Evolutionary conservation across 2,329 filamentous ascomycete genomes (phyloP).

Genomic region (Claviceps arundinis): DNA sequence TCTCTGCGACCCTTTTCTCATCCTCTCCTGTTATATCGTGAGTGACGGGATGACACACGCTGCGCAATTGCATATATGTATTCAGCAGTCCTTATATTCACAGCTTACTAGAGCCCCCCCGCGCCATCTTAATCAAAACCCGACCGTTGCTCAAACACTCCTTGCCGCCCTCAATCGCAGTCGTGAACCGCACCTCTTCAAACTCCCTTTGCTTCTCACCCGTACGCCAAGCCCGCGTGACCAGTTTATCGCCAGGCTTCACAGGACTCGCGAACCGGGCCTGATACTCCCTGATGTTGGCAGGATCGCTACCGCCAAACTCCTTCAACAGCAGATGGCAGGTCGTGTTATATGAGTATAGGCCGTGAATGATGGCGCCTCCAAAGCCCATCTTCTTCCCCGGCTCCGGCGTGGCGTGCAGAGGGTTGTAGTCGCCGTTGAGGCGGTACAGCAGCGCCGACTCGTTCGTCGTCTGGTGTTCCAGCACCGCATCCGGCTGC

Average conservation of each 20-base stretch:
- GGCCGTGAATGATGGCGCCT: constrained; percentile 76
- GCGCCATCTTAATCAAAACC: constrained; percentile 57
- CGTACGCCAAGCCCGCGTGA: constrained; percentile 69
- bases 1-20: too few species aligned
- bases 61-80: too few species aligned
- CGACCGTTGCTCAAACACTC: constrained; percentile 78
- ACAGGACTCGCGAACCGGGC: constrained; percentile 79
- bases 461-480: constrained; percentile 57
- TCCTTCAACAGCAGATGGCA: constrained; percentile 59
- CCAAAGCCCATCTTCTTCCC: constrained; percentile 85
- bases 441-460: constrained; percentile 69
- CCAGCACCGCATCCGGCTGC: constrained; percentile 58
- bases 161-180: constrained; percentile 67
- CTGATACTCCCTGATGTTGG: constrained; percentile 78
- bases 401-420: constrained; percentile 76
- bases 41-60: too few species aligned
- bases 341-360: constrained; percentile 76
- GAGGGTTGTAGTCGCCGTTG: constrained; percentile 89
- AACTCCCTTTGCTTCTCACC: constrained; percentile 51
- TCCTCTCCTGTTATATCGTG: too few species aligned
- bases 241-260: constrained; percentile 67
- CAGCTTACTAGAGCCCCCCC: constrained; percentile 46
- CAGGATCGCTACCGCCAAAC: constrained; percentile 63
- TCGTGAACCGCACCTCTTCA: constrained; percentile 75
- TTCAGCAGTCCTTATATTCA: constrained; percentile 20